These are phyloP conservation scores for Xylariomycetidae sp. DNA, from an alignment of 2,329 filamentous ascomycete genomes.

Conservation along the genomic window DNA sequence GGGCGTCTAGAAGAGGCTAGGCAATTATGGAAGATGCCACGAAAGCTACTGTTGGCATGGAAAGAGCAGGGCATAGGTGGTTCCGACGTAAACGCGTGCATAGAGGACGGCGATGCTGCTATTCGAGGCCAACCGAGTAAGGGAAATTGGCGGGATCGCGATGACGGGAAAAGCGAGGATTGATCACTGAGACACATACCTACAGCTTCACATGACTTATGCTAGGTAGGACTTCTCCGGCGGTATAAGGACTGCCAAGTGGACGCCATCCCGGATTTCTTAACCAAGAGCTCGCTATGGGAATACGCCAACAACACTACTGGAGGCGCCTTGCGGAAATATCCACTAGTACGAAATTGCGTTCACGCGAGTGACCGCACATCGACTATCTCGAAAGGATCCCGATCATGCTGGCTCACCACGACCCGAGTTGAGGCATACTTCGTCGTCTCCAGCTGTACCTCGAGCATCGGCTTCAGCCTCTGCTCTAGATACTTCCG, in stretches of 20 bases:
- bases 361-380: constrained; percentile 33
- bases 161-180: constrained; percentile 10
- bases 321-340: too few species aligned
- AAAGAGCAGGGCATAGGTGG: constrained; percentile 51
- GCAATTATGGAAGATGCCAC: constrained; percentile 50
- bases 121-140: constrained; percentile 28
- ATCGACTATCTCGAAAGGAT: constrained; percentile 79
- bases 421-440: constrained; percentile 50
- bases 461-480: constrained; percentile 62
- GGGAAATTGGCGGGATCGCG: constrained; percentile 20
- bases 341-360: too few species aligned
- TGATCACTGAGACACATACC: too few species aligned
- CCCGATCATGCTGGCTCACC: constrained; percentile 74
- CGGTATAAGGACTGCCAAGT: too few species aligned
- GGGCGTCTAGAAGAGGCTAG: constrained; percentile 59
- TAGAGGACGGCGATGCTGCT: constrained; percentile 51
- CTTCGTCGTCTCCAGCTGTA: constrained; percentile 47
- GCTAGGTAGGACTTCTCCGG: too few species aligned
- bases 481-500: constrained; percentile 71
- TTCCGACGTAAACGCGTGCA: constrained; percentile 46
- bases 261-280: too few species aligned
- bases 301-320: too few species aligned
- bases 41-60: constrained; percentile 49
- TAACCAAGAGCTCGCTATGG: too few species aligned
- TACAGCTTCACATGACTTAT: too few species aligned